These are phyloP conservation scores for Acacia confusa DNA, from an alignment of 306 rosid species.

Conservation along the genomic window DNA sequence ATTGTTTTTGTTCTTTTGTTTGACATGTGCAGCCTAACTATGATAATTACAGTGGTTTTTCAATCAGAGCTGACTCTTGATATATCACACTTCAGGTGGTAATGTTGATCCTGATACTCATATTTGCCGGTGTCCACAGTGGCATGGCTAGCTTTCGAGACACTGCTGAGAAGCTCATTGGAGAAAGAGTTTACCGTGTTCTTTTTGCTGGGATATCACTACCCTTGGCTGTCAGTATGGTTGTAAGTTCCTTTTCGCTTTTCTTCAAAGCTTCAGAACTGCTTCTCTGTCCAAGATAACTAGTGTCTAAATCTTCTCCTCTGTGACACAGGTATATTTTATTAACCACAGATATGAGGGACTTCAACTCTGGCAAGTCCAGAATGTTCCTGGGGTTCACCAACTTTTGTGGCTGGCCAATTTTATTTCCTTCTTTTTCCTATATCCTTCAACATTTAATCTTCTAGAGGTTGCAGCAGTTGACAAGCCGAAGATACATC, in stretches of 20 bases:
- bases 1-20: background rate
- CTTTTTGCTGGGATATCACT: constrained; percentile 87
- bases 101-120: constrained; percentile 62
- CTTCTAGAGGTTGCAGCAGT: constrained; percentile 95
- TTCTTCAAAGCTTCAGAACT: constrained; percentile 8
- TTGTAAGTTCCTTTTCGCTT: constrained; percentile 56
- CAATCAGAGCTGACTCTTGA: constrained; percentile 31
- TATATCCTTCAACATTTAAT: constrained; percentile 94
- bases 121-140: constrained; percentile 82
- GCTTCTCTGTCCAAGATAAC: constrained; percentile 1
- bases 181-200: constrained; percentile 92
- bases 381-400: constrained; percentile 67
- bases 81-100: constrained; percentile 66
- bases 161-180: constrained; percentile 79
- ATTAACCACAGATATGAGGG: constrained; percentile 96
- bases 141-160: constrained; percentile 90
- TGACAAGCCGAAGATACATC: constrained; percentile 97
- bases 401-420: constrained; percentile 80
- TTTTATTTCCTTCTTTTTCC: constrained; percentile 80
- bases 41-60: background rate
- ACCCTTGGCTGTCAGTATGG: constrained; percentile 85
- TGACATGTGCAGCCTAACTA: background rate
- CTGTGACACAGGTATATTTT: constrained; percentile 76
- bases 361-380: constrained; percentile 87
- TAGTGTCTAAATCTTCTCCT: constrained; percentile 1